Evolutionary conservation across 2,329 filamentous ascomycete genomes (phyloP), one percentile per base, ranked within the genome.

Genomic region (Ophiostoma montium): DNA sequence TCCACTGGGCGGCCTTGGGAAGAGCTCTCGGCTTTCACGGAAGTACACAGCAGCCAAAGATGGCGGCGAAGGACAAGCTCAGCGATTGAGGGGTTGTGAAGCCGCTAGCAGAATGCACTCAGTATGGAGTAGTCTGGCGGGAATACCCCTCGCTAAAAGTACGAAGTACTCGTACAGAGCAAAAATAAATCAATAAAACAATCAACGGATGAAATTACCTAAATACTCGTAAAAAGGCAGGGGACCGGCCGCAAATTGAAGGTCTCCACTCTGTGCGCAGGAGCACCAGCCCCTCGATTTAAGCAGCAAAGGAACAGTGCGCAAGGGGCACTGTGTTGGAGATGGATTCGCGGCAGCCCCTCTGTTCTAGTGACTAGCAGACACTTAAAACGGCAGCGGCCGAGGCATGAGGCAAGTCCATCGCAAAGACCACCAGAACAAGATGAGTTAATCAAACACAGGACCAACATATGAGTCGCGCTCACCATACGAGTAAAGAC

Each of bases 281-380:
- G 30, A n/a, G 42, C 23, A 31, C 42, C 42, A 44, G 42, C 42
- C 42, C 42, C 42, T 44, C 42, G 42, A 32, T 33, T 44, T 33
- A n/a, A 27, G 15, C 10, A 43, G 12, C 16, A 27, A 3, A 4
- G 9, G 13, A 33, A 32, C 27, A 12, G 27, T 32, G 27, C 23
- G 23, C 12, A 7, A 21, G 1, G 19, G 5, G 13, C 38, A 41
- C 38, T 23, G 38, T 27, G 21, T 15, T 3, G 19, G 27, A n/a
- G 13, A 2, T 5, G 21, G 19, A 12, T 15, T 6, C 5, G 23
- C n/a, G 38, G 10, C 16, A 15, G 19, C 38, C 38, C 38, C 38
- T 41, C 38, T 27, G 21, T 42, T 13, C 12, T 41, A 41, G n/a
- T 41, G 38, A 41, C 38, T 41, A 42, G 30, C 39, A 42, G n/a